Base-by-base conservation (phyloP, 208 protist genomes). In the Leishmania tropica region DNA sequence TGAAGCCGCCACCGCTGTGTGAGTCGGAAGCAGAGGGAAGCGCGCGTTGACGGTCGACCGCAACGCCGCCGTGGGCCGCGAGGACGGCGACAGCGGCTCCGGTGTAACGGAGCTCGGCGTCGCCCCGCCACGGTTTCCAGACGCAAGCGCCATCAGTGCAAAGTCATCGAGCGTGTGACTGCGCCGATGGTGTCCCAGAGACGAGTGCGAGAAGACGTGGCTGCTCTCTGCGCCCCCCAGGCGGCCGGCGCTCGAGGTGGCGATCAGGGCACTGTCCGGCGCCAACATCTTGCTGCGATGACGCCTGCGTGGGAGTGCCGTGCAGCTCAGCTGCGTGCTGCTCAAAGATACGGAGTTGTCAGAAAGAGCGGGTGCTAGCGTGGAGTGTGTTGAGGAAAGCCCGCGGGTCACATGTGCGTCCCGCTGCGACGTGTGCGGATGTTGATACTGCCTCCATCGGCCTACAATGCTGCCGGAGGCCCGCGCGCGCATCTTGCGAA, bases 261-360 rank as follows among this genome's bases (percentile, higher is more conserved):
- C 28, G 19, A 72, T 56, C 47, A 77, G 37, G 1, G 81, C 28
- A 0, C 75, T 76, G 47, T 84, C 81, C 24, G 70, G 70, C 10
- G 75, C 76, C 76, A 84, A 8, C 81, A 84, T 84, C 42, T 84
- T 84, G 40, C 68, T 51, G 64, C 81, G 81, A 45, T 71, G 68
- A 56, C 81, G 75, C 10, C 81, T 67, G n/a, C 68, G 81, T 19
- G 75, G 65, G 11, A 51, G 64, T 19, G 51, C 58, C 10, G 75
- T 60, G 40, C 40, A 35, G n/a, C 67, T 76, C 47, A 72, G 58
- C n/a, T 65, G 75, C 3, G 75, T 5, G n/a, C 67, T 62, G 15
- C 70, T 31, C 0, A 75, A 31, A 15, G 81, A 53, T 5, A 53
- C 15, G 40, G 75, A 73, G 56, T 53, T 35, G 0, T 80, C 75